Base-by-base conservation (phyloP, 2,329 filamentous ascomycete genomes). In the Epichloe aotearoae region DNA sequence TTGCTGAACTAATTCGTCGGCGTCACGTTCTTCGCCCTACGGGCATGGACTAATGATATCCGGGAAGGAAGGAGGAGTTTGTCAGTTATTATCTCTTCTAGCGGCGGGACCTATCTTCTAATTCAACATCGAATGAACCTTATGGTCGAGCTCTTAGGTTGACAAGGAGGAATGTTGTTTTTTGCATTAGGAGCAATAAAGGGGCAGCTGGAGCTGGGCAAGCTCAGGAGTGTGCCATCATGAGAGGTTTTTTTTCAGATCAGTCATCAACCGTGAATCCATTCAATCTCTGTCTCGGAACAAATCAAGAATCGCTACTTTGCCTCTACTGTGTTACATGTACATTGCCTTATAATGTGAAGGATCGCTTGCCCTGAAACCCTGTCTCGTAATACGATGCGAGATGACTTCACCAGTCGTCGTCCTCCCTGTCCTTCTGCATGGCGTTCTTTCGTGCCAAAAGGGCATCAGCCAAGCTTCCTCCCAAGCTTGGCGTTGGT, bases 391-490 rank as follows among this genome's bases (percentile, higher is more conserved):
- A 41, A 45, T n/a, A 36, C 36, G 39, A 45, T 45, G 33, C 20
- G 41, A 36, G 47, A n/a, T 30, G 26, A 17, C 17, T 30, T 59
- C 64, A 86, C 83, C 83, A 86, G 61, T 87, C 81, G 56, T 85
- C 83, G 45, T 86, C 82, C 17, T 85, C 77, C 51, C 79, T 73
- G 65, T 79, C 80, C 60, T 76, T 80, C 60, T 83, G 81, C 83
- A 88, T 88, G 5, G 84, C 84, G 56, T 79, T 82, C 71, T 90
- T 84, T 59, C 87, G 75, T 42, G 84, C 84, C 59, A 86, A 71
- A 71, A 93, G 69, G n/a, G 86, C 86, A 63, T 90, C 86, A 2
- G 87, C 87, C 57, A 93, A 68, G 44, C 85, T 86, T 46, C 84
- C 84, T 3, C 80, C 83, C 54, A 88, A 64, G 63, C 83, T 86